A percentile compares a stretch with the other conserved stretches of the same genome.
These are phyloP conservation scores for Venturia nashicola DNA, from an alignment of 2,329 filamentous ascomycete genomes.

Conservation along the genomic window DNA sequence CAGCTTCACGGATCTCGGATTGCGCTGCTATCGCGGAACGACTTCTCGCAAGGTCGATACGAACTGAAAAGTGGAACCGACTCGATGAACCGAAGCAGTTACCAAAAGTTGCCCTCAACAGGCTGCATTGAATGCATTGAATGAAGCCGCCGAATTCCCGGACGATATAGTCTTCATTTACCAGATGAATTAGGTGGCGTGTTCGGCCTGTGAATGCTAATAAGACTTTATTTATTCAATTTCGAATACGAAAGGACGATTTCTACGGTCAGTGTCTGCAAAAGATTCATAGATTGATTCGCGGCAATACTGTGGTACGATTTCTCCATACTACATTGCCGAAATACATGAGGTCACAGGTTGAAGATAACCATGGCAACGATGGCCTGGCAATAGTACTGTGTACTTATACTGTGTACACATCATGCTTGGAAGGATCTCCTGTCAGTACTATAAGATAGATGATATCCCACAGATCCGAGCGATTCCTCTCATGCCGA, in stretches of 20 bases:
- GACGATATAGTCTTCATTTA: not conserved
- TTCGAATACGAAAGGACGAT: not conserved
- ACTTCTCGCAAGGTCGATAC: not conserved
- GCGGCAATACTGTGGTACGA: not conserved
- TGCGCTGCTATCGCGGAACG: not conserved
- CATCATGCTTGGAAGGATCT: not conserved
- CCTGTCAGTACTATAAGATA: not conserved
- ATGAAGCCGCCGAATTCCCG: not conserved
- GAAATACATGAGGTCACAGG: not conserved
- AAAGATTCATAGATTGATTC: not conserved
- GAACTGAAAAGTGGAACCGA: not conserved
- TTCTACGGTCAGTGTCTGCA: not conserved
- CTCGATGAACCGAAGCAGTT: not conserved
- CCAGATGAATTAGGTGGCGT: not conserved
- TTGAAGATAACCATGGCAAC: not conserved
- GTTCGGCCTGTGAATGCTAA: not conserved
- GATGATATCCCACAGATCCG: not conserved
- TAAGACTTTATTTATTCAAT: not conserved
- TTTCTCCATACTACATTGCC: not conserved
- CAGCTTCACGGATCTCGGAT: not conserved
- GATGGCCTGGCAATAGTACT: not conserved
- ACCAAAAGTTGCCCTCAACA: not conserved
- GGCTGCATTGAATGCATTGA: not conserved
- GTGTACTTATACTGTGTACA: not conserved
- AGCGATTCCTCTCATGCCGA: not conserved